phyloP scores from a whole-genome alignment of 2,329 filamentous ascomycete genomes.

The Xylaria sp. region DNA sequence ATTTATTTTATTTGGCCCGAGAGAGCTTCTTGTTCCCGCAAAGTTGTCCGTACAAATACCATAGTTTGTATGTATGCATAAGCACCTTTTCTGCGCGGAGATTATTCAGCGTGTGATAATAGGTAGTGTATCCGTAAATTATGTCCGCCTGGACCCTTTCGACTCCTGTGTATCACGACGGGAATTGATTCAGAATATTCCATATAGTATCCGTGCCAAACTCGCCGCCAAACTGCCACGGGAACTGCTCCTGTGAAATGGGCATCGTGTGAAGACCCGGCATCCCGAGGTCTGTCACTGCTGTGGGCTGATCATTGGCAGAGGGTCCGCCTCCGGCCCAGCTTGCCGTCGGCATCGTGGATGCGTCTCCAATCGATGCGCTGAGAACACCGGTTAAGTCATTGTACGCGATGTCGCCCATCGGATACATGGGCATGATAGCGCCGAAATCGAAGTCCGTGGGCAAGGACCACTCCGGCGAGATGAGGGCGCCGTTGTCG shows the following conservation, averaged over 20 bases:
- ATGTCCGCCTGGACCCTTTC: background rate
- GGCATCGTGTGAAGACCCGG: constrained; percentile 25
- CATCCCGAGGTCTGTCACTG: constrained; percentile 18
- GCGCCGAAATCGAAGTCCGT: constrained; percentile 55
- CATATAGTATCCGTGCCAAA: constrained; percentile 62
- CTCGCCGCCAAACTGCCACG: constrained; percentile 60
- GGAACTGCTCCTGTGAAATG: constrained; percentile 32
- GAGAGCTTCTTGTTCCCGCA: background rate
- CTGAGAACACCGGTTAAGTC: constrained; percentile 53
- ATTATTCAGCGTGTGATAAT: background rate
- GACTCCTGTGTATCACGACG: constrained; percentile 29
- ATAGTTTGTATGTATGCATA: background rate
- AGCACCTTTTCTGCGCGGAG: background rate
- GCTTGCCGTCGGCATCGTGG: constrained; percentile 29
- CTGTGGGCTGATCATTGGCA: background rate
- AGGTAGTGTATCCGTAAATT: background rate
- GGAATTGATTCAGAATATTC: constrained; percentile 59
- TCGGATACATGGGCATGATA: constrained; percentile 62
- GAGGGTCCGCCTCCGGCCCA: constrained; percentile 1
- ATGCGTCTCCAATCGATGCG: constrained; percentile 27
- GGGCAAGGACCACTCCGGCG: constrained; percentile 49
- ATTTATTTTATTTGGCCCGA: background rate
- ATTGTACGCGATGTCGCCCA: constrained; percentile 62
- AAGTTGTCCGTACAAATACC: background rate
- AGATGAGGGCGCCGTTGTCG: constrained; percentile 29